Conservation (phyloP, 2,329 filamentous ascomycete species). For the Pseudogymnoascus sp. region DNA sequence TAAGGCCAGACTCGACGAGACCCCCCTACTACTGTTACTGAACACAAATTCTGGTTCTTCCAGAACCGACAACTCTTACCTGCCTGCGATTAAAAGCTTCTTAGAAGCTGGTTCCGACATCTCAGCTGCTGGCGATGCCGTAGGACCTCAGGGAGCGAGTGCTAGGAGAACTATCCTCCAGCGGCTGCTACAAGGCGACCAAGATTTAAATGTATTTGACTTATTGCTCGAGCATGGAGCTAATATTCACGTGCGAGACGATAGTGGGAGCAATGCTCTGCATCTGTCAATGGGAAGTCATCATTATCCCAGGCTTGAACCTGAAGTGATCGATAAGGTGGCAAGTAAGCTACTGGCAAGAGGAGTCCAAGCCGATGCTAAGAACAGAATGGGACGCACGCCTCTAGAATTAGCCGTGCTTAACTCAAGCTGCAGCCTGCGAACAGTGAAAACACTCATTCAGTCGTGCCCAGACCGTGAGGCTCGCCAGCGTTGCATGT, state of each 20-base stretch:
- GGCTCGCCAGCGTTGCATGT: not conserved
- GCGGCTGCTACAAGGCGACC: constrained; percentile 4
- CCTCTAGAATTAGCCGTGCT: constrained; percentile 11
- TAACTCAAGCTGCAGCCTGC: not conserved
- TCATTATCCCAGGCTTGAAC: constrained; percentile 12
- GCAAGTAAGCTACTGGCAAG: not conserved
- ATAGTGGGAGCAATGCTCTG: constrained; percentile 7
- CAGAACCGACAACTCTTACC: not conserved
- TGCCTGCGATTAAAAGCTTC: not conserved
- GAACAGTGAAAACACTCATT: not conserved
- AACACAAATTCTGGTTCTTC: not conserved
- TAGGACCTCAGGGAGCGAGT: not conserved
- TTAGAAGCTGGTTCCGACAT: constrained; percentile 14
- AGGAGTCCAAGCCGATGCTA: constrained; percentile 4
- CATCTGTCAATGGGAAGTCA: not conserved
- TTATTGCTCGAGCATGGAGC: constrained; percentile 15
- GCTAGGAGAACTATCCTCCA: constrained; percentile 12
- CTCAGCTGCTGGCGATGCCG: constrained; percentile 1
- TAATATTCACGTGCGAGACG: constrained; percentile 8
- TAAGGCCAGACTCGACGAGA: constrained; percentile 13
- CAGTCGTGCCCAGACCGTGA: not conserved
- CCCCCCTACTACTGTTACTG: not conserved
- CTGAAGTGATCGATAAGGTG: not conserved
- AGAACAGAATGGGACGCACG: constrained; percentile 13
- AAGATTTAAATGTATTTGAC: constrained; percentile 8